phyloP scores from a whole-genome alignment of 148 eudicot species.

The Spergularia bocconei region DNA sequence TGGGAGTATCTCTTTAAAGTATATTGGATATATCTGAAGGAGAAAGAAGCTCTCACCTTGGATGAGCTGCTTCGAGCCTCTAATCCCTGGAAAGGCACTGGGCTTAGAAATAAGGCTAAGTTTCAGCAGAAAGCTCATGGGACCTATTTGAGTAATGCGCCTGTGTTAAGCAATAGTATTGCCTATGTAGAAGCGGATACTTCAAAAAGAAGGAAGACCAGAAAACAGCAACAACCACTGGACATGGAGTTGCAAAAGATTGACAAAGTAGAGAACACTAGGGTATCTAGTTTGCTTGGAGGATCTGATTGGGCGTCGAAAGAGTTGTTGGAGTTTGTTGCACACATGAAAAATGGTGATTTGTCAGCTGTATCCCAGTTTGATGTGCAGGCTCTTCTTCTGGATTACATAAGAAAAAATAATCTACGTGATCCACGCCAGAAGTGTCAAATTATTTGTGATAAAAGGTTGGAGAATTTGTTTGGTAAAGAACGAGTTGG shows the following conservation, averaged over 20 bases:
- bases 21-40: conserved; percentile 73
- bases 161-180: conserved; percentile 22
- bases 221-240: conserved; percentile 33
- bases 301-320: conserved; percentile 73
- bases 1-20: conserved; percentile 99
- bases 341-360: conserved; percentile 83
- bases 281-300: conserved; percentile 20
- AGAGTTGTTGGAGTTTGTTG: conserved; percentile 82
- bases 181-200: conserved; percentile 38
- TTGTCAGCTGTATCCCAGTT: conserved; percentile 62
- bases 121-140: conserved; percentile 18
- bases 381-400: conserved; percentile 79
- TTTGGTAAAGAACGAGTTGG: conserved; percentile 78
- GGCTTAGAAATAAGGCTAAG: conserved; percentile 24
- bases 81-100: conserved; percentile 55
- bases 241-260: conserved; percentile 25
- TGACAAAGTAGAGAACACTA: conserved; percentile 30
- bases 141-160: conserved; percentile 1
- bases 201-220: conserved; percentile 45
- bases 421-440: conserved; percentile 81
- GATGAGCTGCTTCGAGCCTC: conserved; percentile 67
- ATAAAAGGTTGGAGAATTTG: conserved; percentile 62
- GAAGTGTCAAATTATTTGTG: conserved; percentile 85
- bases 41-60: conserved; percentile 58
- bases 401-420: conserved; percentile 77